Evolutionary conservation across 2,329 filamentous ascomycete genomes (phyloP), one percentile per base, ranked within the genome.

Genomic region (Aspergillus flavus): DNA sequence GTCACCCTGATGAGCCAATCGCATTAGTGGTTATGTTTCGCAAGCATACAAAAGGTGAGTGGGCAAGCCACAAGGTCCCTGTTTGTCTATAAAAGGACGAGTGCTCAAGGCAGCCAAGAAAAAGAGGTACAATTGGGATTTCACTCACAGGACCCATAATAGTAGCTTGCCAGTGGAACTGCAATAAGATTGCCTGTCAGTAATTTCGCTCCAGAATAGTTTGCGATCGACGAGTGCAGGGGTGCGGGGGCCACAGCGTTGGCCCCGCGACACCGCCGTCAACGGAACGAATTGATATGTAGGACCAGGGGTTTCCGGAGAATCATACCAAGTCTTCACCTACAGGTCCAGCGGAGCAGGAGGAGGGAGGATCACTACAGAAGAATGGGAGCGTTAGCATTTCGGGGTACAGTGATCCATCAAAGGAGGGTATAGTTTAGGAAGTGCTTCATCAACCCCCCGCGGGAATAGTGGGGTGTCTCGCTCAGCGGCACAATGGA

Each of bases 111-210:
- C 36, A 46, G 28, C 55, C 41, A 63, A 46, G 9, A n/a, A 19
- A n/a, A 41, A 21, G 32, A 39, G 61, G 75, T 36, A n/a, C 30
- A 23, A 46, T 12, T 21, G 6, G 11, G 14, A n/a, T 21, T 52
- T 66, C 63, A 72, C 92, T 89, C 89, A 96, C 93, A 80, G 95
- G 95, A 82, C 95, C 95, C 95, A 99, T 99, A 80, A 99, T 99
- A 59, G 95, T 99, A 76, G 95, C 95, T 90, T 99, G 95, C 95
- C 95, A 99, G 89, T 98, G 95, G 80, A 99, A 99, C 94, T 99
- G 74, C 55, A 2, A 57, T 74, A 55, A 36, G 26, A 62, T 72
- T 71, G 73, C 9, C 16, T 14, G 76, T 74, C 62, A 72, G 70
- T 69, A 60, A 57, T 64, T 63, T 30, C 19, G 63, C 53, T 50